Evolutionary conservation across 1,284 basidiomycete genomes (phyloP).

Genomic region (Puccinia novopanici): DNA sequence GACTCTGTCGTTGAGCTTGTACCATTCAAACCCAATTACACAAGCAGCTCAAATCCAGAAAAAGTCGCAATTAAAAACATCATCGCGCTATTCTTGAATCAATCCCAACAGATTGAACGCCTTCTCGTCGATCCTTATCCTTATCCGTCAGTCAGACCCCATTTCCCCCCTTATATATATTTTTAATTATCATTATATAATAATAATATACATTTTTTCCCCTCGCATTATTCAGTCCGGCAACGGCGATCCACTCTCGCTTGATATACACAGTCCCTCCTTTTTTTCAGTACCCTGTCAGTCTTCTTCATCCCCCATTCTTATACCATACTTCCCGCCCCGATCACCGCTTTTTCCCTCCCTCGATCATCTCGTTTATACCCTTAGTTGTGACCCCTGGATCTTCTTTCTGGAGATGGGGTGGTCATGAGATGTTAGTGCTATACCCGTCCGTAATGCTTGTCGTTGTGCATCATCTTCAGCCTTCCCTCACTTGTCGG

Average conservation of each 20-base stretch:
- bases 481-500: constrained; percentile 8
- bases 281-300: too few relatives aligned
- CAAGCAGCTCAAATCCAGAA: neutral
- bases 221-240: neutral
- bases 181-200: too few relatives aligned
- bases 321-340: too few relatives aligned
- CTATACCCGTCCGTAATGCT: neutral
- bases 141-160: neutral
- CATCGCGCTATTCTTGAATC: too few relatives aligned
- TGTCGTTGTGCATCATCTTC: constrained; percentile 13
- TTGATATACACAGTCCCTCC: too few relatives aligned
- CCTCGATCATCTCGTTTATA: neutral
- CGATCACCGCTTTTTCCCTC: neutral
- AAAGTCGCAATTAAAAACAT: too few relatives aligned
- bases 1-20: neutral
- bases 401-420: neutral
- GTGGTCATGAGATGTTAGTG: neutral
- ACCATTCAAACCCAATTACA: constrained; percentile 11
- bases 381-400: neutral
- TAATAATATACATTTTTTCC: too few relatives aligned
- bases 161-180: too few relatives aligned
- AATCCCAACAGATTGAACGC: neutral
- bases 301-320: neutral
- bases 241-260: too few relatives aligned
- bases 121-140: constrained; percentile 3